Base-by-base conservation (phyloP, 2,329 filamentous ascomycete genomes). In the Cladosporium sp. region DNA sequence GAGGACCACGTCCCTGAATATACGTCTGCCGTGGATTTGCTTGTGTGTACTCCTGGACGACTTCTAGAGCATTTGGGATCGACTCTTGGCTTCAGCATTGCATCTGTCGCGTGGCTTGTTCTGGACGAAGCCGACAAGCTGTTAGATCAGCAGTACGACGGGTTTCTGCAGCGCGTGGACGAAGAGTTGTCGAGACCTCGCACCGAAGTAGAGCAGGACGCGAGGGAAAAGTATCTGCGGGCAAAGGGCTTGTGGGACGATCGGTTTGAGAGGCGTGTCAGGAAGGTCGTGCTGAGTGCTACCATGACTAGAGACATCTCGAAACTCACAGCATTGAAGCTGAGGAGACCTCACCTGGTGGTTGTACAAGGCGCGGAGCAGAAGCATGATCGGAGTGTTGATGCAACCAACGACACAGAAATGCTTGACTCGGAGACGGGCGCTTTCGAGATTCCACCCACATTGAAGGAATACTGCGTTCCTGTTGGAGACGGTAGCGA, bases 101-200 rank as follows among this genome's bases (percentile, higher is more conserved):
- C 86, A 53, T 79, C 87, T 65, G 76, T 96, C 4, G 82, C 87
- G 56, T 97, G 91, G 90, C 76, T 97, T 0, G 82, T 96, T 2
- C 86, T 96, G 43, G 92, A 97, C 63, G 92, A 97, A 71, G 93
- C 92, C 9, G 92, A 97, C 69, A 89, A 93, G 65, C 75, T 97
- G 10, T 79, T 97, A 5, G 86, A 91, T 41, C 89, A 97, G 68
- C 63, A 66, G 37, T 64, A 66, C 38, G 60, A 65, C 35, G 62
- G 59, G 8, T 66, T 67, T 19, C 40, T 66, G 1, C 58, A 62
- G n/a, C 51, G 53, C 6, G 42, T 68, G 11, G 57, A 64, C 10
- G 46, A 52, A 5, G 59, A 63, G 43, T 32, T 66, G n/a, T 40
- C 51, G 9, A 56, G 57, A 11, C 42, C 58, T 4, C 46, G 56